Conservation (phyloP, 257 asterid genomes). For the Nicotiana knightiana region DNA sequence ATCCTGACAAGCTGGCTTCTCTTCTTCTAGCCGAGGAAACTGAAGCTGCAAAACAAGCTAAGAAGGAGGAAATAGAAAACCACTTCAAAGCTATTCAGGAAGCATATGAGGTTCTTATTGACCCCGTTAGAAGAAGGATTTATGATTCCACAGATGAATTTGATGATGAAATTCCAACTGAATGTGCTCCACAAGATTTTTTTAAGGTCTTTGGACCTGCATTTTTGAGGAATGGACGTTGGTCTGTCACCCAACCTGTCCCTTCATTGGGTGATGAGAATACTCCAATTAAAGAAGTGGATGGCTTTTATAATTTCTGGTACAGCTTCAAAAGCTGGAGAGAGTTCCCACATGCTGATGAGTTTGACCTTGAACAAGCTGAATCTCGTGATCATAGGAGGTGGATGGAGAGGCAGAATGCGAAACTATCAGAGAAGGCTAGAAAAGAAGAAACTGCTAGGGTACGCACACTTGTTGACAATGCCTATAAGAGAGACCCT, state of each 20-base stretch:
- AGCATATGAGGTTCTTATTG: slow-evolving; percentile 81
- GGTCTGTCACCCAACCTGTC: slow-evolving; percentile 74
- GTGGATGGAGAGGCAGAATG: slow-evolving; percentile 99
- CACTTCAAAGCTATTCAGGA: slow-evolving; percentile 92
- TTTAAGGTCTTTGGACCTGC: slow-evolving; percentile 96
- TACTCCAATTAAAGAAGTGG: slow-evolving; percentile 57
- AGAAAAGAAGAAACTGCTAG: slow-evolving; percentile 83
- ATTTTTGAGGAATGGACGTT: slow-evolving; percentile 92
- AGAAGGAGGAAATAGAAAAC: slow-evolving; percentile 89
- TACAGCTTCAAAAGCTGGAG: slow-evolving; percentile 94
- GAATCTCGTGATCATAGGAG: slow-evolving; percentile 92
- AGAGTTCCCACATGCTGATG: slow-evolving; percentile 95
- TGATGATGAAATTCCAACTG: slow-evolving; percentile 87
- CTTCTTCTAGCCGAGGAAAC: slow-evolving; percentile 81
- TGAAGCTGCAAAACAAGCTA: slow-evolving; percentile 77
- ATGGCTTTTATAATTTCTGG: slow-evolving; percentile 82
- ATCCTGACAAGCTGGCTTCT: slow-evolving; percentile 93
- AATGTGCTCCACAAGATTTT: slow-evolving; percentile 86
- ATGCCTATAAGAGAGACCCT: slow-evolving; percentile 87
- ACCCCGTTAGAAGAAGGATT: slow-evolving; percentile 86
- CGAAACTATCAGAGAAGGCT: slow-evolving; percentile 87
- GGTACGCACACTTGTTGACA: slow-evolving; percentile 81
- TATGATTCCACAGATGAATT: slow-evolving; percentile 96
- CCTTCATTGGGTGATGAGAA: slow-evolving; percentile 78
- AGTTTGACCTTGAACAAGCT: slow-evolving; percentile 91